These are phyloP conservation scores for Dryadomyces quercus-mongolicae DNA, from an alignment of 2,329 filamentous ascomycete genomes.

Conservation along the genomic window DNA sequence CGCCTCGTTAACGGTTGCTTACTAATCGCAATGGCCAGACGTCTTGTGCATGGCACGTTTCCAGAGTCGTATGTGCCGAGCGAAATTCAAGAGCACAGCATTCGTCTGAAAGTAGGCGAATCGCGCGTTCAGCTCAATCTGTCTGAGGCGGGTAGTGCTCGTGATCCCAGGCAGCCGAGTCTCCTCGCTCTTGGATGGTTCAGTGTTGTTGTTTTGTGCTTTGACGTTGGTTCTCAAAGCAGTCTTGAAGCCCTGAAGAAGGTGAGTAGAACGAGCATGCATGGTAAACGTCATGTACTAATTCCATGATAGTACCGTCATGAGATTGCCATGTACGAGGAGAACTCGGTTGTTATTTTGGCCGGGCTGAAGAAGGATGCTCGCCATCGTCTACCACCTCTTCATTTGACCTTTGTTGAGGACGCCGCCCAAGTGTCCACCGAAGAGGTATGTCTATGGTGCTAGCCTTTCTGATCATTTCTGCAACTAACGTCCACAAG, in stretches of 20 bases:
- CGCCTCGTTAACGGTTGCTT: not conserved
- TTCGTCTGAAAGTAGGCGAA: constrained; percentile 7
- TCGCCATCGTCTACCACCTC: constrained; percentile 9
- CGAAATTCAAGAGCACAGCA: constrained; percentile 6
- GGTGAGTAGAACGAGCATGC: not conserved
- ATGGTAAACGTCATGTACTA: no score
- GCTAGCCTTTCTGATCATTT: not conserved
- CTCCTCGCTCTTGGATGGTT: constrained; percentile 11
- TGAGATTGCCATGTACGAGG: constrained; percentile 12
- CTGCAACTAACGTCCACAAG: not conserved
- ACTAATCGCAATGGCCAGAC: not conserved
- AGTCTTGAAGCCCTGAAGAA: constrained; percentile 8
- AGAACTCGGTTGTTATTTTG: constrained; percentile 11
- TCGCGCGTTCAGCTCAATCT: constrained; percentile 9
- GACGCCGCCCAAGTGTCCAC: constrained; percentile 8
- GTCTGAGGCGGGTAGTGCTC: constrained; percentile 10
- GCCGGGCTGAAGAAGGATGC: constrained; percentile 14
- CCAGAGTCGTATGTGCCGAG: constrained; percentile 9
- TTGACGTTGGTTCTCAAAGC: constrained; percentile 8
- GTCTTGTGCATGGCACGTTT: constrained; percentile 9
- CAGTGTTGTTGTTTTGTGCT: constrained; percentile 13
- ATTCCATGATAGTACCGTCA: constrained; percentile 9
- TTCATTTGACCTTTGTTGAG: constrained; percentile 11
- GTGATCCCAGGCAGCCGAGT: constrained; percentile 5
- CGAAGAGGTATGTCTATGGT: constrained; percentile 1